phyloP scores from a whole-genome alignment of 805 yeast genomes.

The Saccharomyces mikatae region DNA sequence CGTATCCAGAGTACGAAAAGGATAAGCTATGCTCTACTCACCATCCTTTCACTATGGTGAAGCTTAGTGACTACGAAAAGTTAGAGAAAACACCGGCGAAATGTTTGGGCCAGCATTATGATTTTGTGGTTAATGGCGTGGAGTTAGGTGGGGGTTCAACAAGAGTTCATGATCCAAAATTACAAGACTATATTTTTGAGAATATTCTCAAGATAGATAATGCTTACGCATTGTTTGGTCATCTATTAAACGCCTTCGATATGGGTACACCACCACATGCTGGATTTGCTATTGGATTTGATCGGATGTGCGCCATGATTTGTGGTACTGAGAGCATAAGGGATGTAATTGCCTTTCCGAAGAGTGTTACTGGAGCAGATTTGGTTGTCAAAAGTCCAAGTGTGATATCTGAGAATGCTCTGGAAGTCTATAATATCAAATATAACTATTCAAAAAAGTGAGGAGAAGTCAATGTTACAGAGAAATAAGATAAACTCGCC shows the following conservation, averaged over 20 bases:
- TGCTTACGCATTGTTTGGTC: slow-evolving; percentile 69
- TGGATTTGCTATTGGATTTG: slow-evolving; percentile 93
- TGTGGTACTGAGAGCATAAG: slow-evolving; percentile 69
- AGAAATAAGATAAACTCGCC: not conserved
- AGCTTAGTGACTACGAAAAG: slow-evolving; percentile 54
- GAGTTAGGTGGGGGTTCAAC: slow-evolving; percentile 97
- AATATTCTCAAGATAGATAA: slow-evolving; percentile 52
- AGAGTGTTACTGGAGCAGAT: slow-evolving; percentile 81
- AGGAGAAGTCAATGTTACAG: not conserved
- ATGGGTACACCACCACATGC: slow-evolving; percentile 99
- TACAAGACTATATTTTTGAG: slow-evolving; percentile 68
- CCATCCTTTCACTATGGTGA: slow-evolving; percentile 95
- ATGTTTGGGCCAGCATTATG: slow-evolving; percentile 87
- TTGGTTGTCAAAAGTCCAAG: slow-evolving; percentile 85
- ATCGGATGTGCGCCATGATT: slow-evolving; percentile 85
- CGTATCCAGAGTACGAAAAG: slow-evolving; percentile 56
- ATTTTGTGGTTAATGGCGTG: slow-evolving; percentile 85
- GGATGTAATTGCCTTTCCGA: slow-evolving; percentile 95
- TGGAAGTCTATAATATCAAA: slow-evolving; percentile 48
- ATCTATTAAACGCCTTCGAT: slow-evolving; percentile 67
- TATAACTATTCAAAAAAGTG: slow-evolving; percentile 3
- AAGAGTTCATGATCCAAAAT: slow-evolving; percentile 78
- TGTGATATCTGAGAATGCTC: slow-evolving; percentile 40
- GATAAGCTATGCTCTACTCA: slow-evolving; percentile 62
- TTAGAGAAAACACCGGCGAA: slow-evolving; percentile 46